These are phyloP conservation scores for Rhododendron vialii DNA, from an alignment of 148 eudicot genomes.

Conservation along the genomic window DNA sequence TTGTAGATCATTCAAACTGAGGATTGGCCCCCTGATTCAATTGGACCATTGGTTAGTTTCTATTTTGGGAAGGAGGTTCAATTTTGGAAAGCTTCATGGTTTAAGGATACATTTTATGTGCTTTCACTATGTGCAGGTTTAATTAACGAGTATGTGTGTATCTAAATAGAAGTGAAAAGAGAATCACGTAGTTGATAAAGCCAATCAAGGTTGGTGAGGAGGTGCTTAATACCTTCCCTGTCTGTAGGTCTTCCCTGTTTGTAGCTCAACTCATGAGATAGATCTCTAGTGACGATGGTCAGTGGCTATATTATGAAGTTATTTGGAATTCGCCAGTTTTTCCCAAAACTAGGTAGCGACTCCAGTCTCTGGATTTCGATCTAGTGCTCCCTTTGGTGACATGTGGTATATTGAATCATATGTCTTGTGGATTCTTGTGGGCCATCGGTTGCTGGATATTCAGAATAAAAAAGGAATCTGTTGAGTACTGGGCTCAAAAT, in stretches of 20 bases:
- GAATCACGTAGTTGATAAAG: not conserved
- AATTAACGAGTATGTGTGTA: not conserved
- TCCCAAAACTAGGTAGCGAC: not conserved
- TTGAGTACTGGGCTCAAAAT: not conserved
- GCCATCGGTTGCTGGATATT: not conserved
- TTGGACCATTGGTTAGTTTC: not conserved
- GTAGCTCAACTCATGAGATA: not conserved
- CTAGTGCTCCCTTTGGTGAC: not conserved
- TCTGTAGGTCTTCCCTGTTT: not conserved
- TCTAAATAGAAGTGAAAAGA: not conserved
- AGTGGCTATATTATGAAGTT: not conserved
- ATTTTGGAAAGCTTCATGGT: not conserved
- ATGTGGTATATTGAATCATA: not conserved
- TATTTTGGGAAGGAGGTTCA: not conserved
- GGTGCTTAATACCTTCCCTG: not conserved
- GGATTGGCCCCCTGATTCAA: not conserved
- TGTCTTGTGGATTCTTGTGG: not conserved
- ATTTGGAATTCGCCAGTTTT: not conserved
- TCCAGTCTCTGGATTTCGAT: not conserved
- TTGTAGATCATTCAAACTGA: not conserved
- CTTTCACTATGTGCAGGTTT: not conserved
- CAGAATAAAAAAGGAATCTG: not conserved
- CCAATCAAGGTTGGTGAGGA: not conserved
- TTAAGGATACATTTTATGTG: not conserved
- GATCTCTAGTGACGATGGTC: not conserved